A percentile compares a stretch with the other conserved stretches of the same genome.
Conservation (phyloP, 768 basidiomycete species). For the Serendipita sp. region DNA sequence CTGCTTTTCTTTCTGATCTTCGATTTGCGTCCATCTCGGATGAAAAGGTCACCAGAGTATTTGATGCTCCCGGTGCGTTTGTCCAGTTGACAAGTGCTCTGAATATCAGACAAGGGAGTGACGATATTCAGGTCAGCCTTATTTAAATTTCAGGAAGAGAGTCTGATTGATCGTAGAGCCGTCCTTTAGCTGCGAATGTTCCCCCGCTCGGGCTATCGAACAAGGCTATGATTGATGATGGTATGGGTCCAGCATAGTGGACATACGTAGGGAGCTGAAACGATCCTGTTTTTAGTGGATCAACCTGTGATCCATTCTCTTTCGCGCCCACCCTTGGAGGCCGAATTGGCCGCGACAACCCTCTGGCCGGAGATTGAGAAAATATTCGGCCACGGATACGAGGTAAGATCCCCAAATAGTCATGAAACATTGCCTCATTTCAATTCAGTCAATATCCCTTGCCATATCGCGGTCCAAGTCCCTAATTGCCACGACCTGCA, state of each 20-base stretch:
- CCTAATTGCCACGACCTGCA: slow-evolving; percentile 80
- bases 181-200: slow-evolving; percentile 71
- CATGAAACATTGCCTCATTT: neutral
- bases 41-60: slow-evolving; percentile 88
- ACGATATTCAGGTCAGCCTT: slow-evolving; percentile 20
- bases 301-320: neutral
- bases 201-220: slow-evolving; percentile 92
- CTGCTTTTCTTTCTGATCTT: slow-evolving; percentile 56
- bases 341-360: slow-evolving; percentile 72
- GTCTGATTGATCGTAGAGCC: slow-evolving; percentile 27
- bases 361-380: slow-evolving; percentile 97
- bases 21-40: slow-evolving; percentile 86
- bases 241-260: slow-evolving; percentile 26
- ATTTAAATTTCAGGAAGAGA: neutral
- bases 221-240: slow-evolving; percentile 56
- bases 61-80: slow-evolving; percentile 78
- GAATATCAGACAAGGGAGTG: slow-evolving; percentile 32
- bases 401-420: slow-evolving; percentile 33
- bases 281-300: neutral
- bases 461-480: slow-evolving; percentile 53
- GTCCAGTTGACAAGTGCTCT: slow-evolving; percentile 40
- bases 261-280: too few species aligned
- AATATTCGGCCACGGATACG: slow-evolving; percentile 95
- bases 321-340: slow-evolving; percentile 51
- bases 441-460: slow-evolving; percentile 56